Evolutionary conservation across 139 green algal genomes (phyloP).

Genomic region (Monoraphidium neglectum): DNA sequence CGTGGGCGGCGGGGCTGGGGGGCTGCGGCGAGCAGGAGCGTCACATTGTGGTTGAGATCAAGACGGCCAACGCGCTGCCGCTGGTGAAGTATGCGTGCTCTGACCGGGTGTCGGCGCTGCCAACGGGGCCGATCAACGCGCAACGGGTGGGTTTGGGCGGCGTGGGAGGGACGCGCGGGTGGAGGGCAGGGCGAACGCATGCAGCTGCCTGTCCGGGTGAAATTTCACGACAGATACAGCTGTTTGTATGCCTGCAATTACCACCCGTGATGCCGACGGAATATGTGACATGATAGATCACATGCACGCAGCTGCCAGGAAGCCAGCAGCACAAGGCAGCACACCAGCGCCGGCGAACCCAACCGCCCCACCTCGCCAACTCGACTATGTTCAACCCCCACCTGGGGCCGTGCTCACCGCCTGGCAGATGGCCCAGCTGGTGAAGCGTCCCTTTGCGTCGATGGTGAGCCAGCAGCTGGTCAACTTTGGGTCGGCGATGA

Average conservation of each 20-base stretch:
- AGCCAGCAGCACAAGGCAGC: too few species aligned
- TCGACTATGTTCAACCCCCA: too few species aligned
- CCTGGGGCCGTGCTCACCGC: too few species aligned
- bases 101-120: constrained; percentile 45
- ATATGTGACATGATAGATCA: too few species aligned
- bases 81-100: constrained; percentile 60
- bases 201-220: too few species aligned
- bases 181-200: too few species aligned
- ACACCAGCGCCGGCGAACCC: too few species aligned
- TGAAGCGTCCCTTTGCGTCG: constrained; percentile 44
- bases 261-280: neutral
- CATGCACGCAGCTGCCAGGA: too few species aligned
- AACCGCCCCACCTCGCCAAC: too few species aligned
- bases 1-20: neutral
- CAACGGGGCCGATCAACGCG: constrained; percentile 58
- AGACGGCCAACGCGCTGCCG: constrained; percentile 39
- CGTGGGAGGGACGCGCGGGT: too few species aligned
- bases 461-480: constrained; percentile 53
- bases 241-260: neutral
- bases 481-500: constrained; percentile 52
- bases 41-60: constrained; percentile 51
- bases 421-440: constrained; percentile 49
- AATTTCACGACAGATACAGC: too few species aligned
- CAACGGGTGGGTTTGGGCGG: constrained; percentile 28
- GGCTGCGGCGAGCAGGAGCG: neutral